Conservation (phyloP, 495 filamentous ascomycete species). For the Ramalina intermedia region DNA sequence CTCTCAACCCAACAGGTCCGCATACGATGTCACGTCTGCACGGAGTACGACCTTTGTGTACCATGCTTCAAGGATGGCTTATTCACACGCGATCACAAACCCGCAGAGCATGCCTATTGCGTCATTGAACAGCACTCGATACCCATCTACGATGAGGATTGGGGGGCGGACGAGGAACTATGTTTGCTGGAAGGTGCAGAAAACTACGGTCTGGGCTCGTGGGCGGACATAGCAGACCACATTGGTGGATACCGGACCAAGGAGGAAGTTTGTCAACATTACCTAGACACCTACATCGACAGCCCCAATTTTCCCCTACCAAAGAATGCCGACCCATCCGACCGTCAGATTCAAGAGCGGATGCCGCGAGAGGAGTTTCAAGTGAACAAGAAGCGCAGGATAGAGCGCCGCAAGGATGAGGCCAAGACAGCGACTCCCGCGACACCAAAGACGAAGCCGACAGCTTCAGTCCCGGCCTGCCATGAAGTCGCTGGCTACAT, state of each 20-base stretch:
- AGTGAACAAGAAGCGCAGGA: constrained; percentile 79
- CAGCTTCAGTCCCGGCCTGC: constrained; percentile 81
- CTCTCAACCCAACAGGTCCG: constrained; percentile 49
- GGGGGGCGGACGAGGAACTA: constrained; percentile 95
- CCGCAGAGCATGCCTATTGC: constrained; percentile 67
- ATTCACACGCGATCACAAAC: constrained; percentile 66
- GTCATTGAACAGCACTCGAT: constrained; percentile 98
- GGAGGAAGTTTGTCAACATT: constrained; percentile 90
- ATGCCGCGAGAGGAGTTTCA: constrained; percentile 90
- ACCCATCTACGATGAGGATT: constrained; percentile 86
- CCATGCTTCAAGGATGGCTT: constrained; percentile 78
- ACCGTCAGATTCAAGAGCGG: constrained; percentile 58
- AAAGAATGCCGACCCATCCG: constrained; percentile 62
- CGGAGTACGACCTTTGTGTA: constrained; percentile 94
- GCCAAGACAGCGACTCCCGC: constrained; percentile 70
- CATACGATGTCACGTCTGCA: constrained; percentile 73
- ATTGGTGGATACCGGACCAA: constrained; percentile 89
- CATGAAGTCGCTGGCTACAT: constrained; percentile 98
- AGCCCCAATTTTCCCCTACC: constrained; percentile 76
- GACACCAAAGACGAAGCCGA: constrained; percentile 88
- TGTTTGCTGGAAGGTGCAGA: constrained; percentile 90
- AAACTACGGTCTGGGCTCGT: constrained; percentile 90
- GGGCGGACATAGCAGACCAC: constrained; percentile 96
- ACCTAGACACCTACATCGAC: constrained; percentile 73
- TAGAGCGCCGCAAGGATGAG: constrained; percentile 81